Base-by-base conservation (phyloP, 2,329 filamentous ascomycete genomes). In the Aspergillus neoniger region DNA sequence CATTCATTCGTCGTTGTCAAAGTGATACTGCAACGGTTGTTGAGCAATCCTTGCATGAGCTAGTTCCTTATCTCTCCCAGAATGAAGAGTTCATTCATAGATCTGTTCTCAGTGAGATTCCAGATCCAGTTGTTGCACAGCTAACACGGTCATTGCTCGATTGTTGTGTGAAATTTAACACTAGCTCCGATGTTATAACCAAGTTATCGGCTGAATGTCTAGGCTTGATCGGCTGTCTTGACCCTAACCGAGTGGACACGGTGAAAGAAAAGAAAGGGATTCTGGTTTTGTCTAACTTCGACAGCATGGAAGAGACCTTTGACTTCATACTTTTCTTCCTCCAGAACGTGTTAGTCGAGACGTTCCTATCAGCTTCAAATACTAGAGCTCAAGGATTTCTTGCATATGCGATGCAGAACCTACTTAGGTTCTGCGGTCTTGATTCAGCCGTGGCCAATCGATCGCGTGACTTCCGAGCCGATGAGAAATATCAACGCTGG, bases 351-450 rank as follows among this genome's bases (percentile, higher is more conserved):
- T 81, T 99, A 10, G 92, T 98, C 25, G 92, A 93, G 62, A 90
- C 93, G 0, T 99, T 99, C 71, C 81, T 96, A 47, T 96, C 94
- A 1, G 90, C 91, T 1, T 95, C 90, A 0, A 96, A 97, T 72
- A 90, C 92, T 2, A 88, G 87, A 65, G 84, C 92, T 5, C 95
- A 98, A 74, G 93, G 92, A 0, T 96, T 96, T 72, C 82, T 99
- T 17, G 94, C 94, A 1, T 99, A 91, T 76, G 91, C 90, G 2
- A 97, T 99, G 88, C 95, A 99, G 75, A 90, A 96, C 69, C 83
- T 98, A 43, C 83, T 98, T 3, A 88, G 88, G 48, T 87, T 89
- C 66, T 91, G 90, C 70, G 88, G 90, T 28, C 88, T 97, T 70
- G 87, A 83, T 60, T 80, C 84, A 10, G 85, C 81, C 19, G 78